phyloP scores from a whole-genome alignment of 352 stramenopile genomes.

The Globisporangium alternatum region DNA sequence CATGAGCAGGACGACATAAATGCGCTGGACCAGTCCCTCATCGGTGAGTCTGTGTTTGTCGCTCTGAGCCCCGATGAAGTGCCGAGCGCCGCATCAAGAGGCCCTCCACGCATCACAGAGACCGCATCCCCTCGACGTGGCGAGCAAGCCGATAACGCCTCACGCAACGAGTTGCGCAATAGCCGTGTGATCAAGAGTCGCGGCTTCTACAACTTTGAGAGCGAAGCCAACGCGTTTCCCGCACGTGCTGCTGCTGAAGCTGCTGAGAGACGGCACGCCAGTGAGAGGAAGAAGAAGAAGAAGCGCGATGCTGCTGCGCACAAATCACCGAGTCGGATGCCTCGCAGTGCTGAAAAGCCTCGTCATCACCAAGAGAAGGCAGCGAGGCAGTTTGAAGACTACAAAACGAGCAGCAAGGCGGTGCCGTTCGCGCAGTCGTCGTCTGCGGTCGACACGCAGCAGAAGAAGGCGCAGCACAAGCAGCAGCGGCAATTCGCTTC shows the following conservation, averaged over 20 bases:
- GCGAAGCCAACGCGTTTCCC: constrained; percentile 14
- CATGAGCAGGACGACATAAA: constrained; percentile 25
- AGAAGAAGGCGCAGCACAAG: constrained; percentile 15
- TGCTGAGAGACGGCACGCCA: neutral
- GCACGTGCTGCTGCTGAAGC: neutral
- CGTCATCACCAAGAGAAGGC: neutral
- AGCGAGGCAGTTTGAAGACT: neutral
- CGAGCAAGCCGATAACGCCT: neutral
- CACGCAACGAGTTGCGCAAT: constrained; percentile 26
- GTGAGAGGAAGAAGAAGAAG: constrained; percentile 4
- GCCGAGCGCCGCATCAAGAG: constrained; percentile 3
- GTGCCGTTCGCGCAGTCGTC: constrained; percentile 1
- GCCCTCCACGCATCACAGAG: constrained; percentile 24
- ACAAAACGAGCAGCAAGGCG: constrained; percentile 1
- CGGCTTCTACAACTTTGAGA: constrained; percentile 69
- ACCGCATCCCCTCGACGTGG: constrained; percentile 36
- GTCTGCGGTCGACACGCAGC: neutral
- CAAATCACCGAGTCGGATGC: constrained; percentile 2
- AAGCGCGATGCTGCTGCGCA: neutral
- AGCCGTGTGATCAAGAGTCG: constrained; percentile 77
- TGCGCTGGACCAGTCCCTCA: constrained; percentile 53
- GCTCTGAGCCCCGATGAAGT: constrained; percentile 28
- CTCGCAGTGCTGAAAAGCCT: constrained; percentile 1
- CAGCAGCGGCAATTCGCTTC: constrained; percentile 5
- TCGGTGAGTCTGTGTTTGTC: constrained; percentile 71